Conservation (phyloP, 352 stramenopile genomes). For the Aphanomyces stellatus region DNA sequence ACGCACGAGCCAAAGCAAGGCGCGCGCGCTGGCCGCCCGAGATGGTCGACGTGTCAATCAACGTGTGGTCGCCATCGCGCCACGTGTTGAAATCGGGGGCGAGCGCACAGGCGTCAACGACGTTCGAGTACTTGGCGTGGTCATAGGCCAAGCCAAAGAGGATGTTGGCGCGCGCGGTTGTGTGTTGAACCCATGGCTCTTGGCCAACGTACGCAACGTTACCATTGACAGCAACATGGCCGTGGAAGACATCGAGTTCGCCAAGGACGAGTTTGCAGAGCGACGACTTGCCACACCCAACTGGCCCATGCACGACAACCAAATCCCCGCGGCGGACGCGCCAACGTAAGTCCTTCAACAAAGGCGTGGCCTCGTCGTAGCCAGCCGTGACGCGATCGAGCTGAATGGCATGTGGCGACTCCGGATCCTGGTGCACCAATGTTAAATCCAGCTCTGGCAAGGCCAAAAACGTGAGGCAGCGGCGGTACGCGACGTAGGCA, state of each 20-base stretch:
- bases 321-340: slow-evolving; percentile 34
- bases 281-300: slow-evolving; percentile 52
- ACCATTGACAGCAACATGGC: slow-evolving; percentile 30
- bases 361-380: neutral
- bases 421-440: neutral
- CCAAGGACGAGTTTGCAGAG: slow-evolving; percentile 42
- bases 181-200: slow-evolving; percentile 94
- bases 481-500: slow-evolving; percentile 27
- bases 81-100: slow-evolving; percentile 34
- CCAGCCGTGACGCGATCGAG: neutral
- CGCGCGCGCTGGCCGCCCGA: slow-evolving; percentile 46
- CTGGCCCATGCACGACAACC: slow-evolving; percentile 37
- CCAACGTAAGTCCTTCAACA: slow-evolving; percentile 13
- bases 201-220: slow-evolving; percentile 83
- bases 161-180: slow-evolving; percentile 94
- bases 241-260: slow-evolving; percentile 32
- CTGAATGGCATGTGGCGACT: neutral
- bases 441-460: too few species aligned
- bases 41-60: slow-evolving; percentile 40
- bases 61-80: slow-evolving; percentile 29
- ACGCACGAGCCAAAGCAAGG: slow-evolving; percentile 43
- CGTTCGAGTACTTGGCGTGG: slow-evolving; percentile 45
- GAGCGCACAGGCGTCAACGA: slow-evolving; percentile 50
- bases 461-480: slow-evolving; percentile 31
- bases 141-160: slow-evolving; percentile 86